Percentiles rank a stretch among this genome's conserved stretches.
phyloP scores from a whole-genome alignment of 1,139 yeast species.

The Lodderomyces elongisporus region DNA sequence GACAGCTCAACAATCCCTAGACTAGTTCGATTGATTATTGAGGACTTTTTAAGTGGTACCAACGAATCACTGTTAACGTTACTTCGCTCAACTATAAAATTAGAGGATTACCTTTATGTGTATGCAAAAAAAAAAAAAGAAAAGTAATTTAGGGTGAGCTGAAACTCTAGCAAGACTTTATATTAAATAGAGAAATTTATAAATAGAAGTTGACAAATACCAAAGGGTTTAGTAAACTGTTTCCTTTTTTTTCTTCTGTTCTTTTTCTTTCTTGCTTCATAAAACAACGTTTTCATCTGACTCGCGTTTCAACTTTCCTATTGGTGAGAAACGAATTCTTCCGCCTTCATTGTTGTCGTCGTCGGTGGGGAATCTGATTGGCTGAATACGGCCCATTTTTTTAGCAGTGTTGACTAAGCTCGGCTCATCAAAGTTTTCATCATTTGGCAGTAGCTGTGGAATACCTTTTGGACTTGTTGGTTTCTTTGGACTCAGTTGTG shows the following conservation, averaged over 20 bases:
- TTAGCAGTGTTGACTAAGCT: slow-evolving; percentile 28
- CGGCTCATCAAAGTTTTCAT: slow-evolving; percentile 12
- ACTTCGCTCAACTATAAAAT: slow-evolving; percentile 20
- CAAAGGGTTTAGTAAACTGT: too few relatives aligned
- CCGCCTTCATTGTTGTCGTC: slow-evolving; percentile 22
- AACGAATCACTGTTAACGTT: slow-evolving; percentile 15
- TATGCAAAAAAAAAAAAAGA: slow-evolving; percentile 22
- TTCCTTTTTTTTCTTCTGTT: too few relatives aligned
- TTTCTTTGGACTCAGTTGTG: background rate
- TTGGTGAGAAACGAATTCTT: slow-evolving; percentile 34
- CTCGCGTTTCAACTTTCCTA: slow-evolving; percentile 7
- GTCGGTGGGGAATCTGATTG: slow-evolving; percentile 35
- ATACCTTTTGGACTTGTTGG: slow-evolving; percentile 1
- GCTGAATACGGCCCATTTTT: slow-evolving; percentile 31
- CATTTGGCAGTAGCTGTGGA: slow-evolving; percentile 27
- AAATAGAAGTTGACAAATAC: too few relatives aligned
- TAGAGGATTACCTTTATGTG: slow-evolving; percentile 24
- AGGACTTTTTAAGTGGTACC: slow-evolving; percentile 18
- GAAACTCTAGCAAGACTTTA: too few relatives aligned
- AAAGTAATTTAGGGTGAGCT: too few relatives aligned
- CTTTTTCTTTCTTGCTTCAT: slow-evolving; percentile 13
- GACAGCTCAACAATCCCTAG: slow-evolving; percentile 10
- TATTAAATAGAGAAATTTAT: too few relatives aligned
- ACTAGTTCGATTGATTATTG: slow-evolving; percentile 13
- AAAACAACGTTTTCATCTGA: background rate